Percentiles rank a stretch among this genome's conserved stretches.
phyloP scores from a whole-genome alignment of 2,329 filamentous ascomycete species.

The Corniculantispora saksenae region DNA sequence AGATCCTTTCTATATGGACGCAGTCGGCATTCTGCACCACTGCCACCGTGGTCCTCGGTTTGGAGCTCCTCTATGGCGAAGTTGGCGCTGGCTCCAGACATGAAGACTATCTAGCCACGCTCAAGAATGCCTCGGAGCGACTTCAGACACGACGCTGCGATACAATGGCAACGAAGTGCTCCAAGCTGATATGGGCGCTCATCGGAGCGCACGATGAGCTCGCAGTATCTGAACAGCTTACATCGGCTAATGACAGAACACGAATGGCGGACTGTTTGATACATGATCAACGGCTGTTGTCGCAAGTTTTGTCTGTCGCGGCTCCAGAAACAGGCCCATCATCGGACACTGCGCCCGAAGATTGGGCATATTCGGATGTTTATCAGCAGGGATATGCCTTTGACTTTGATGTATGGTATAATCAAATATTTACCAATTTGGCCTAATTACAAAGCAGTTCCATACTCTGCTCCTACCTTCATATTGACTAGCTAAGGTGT shows the following conservation, averaged over 20 bases:
- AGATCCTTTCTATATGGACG: conserved; percentile 28
- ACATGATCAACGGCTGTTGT: conserved; percentile 4
- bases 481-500: not conserved
- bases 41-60: conserved; percentile 26
- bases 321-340: not conserved
- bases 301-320: not conserved
- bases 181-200: conserved; percentile 25
- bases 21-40: conserved; percentile 31
- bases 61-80: conserved; percentile 25
- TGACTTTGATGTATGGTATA: conserved; percentile 13
- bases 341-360: not conserved
- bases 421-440: not conserved
- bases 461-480: not conserved
- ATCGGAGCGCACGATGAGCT: conserved; percentile 22
- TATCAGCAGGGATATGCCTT: not conserved
- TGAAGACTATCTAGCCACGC: conserved; percentile 18
- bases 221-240: not conserved
- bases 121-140: conserved; percentile 10
- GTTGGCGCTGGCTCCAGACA: conserved; percentile 20
- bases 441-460: not conserved
- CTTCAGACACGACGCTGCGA: conserved; percentile 23
- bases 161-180: conserved; percentile 25
- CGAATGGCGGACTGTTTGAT: not conserved
- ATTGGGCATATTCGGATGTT: not conserved
- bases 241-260: not conserved